These are phyloP conservation scores for Sporothrix dimorphospora DNA, from an alignment of 2,329 filamentous ascomycete species.

Conservation along the genomic window DNA sequence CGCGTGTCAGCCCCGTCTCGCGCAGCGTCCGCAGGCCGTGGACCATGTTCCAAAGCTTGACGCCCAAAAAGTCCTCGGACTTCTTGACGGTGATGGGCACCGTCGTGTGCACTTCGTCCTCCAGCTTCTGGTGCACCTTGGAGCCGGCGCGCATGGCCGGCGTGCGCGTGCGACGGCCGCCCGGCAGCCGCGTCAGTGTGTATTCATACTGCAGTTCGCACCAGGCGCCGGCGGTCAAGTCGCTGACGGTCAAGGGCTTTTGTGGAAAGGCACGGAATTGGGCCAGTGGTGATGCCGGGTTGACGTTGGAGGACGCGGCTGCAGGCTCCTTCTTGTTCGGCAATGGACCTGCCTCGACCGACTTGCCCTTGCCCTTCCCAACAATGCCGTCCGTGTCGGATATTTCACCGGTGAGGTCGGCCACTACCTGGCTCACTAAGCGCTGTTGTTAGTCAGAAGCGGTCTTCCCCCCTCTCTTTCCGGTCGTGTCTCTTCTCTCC, in stretches of 20 bases:
- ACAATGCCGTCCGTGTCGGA: neutral
- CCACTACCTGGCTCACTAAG: constrained; percentile 59
- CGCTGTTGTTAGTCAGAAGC: constrained; percentile 68
- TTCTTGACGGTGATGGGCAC: constrained; percentile 72
- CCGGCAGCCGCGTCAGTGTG: constrained; percentile 69
- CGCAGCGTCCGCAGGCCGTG: constrained; percentile 77
- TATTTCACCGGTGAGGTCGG: constrained; percentile 33
- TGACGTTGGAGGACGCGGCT: constrained; percentile 34
- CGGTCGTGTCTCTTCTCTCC: neutral
- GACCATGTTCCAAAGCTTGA: constrained; percentile 88
- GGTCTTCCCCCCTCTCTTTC: neutral
- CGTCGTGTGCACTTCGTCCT: constrained; percentile 80
- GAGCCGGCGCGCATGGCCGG: constrained; percentile 82
- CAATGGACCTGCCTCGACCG: neutral
- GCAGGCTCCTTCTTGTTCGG: neutral
- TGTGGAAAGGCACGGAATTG: constrained; percentile 77
- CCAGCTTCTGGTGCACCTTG: constrained; percentile 77
- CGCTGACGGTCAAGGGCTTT: constrained; percentile 83
- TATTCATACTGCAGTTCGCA: constrained; percentile 96
- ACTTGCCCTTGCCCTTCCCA: neutral
- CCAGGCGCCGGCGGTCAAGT: constrained; percentile 88
- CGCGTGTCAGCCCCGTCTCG: constrained; percentile 71
- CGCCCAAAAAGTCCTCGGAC: constrained; percentile 79
- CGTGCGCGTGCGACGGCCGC: constrained; percentile 75
- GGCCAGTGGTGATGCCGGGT: constrained; percentile 62